Evolutionary conservation across 2,329 filamentous ascomycete genomes (phyloP).

Genomic region (Nemania abortiva): DNA sequence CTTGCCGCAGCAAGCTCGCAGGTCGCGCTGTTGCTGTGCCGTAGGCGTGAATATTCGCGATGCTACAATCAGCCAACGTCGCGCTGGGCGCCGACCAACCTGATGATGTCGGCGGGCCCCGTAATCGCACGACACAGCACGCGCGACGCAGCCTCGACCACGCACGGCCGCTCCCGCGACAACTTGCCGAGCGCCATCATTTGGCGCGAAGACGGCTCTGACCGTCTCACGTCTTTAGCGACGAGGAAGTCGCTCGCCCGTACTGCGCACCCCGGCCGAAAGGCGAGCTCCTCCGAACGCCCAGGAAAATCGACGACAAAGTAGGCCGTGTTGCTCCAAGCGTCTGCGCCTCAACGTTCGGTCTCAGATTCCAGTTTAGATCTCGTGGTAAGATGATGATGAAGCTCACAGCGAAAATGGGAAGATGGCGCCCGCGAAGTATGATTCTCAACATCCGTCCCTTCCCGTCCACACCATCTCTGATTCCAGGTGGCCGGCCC

Average conservation of each 20-base stretch:
- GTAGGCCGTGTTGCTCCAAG: neutral
- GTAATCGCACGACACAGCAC: neutral
- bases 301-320: neutral
- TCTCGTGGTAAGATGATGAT: too few species aligned
- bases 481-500: neutral
- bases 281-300: neutral
- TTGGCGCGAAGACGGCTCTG: neutral
- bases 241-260: neutral
- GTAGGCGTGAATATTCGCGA: neutral
- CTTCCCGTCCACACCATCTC: neutral
- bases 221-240: neutral
- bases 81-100: neutral
- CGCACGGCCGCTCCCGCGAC: neutral
- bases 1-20: neutral
- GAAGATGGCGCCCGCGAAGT: too few species aligned
- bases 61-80: neutral
- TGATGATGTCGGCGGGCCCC: constrained; percentile 12
- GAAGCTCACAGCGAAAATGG: too few species aligned
- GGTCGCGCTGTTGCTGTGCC: neutral
- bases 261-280: neutral
- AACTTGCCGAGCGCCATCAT: neutral
- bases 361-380: too few species aligned
- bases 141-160: constrained; percentile 5
- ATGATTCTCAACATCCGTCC: neutral
- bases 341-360: neutral